Percentiles rank a stretch among this genome's conserved stretches.
Evolutionary conservation across 257 asterid genomes (phyloP).

Genomic region (Primulina huaijiensis): DNA sequence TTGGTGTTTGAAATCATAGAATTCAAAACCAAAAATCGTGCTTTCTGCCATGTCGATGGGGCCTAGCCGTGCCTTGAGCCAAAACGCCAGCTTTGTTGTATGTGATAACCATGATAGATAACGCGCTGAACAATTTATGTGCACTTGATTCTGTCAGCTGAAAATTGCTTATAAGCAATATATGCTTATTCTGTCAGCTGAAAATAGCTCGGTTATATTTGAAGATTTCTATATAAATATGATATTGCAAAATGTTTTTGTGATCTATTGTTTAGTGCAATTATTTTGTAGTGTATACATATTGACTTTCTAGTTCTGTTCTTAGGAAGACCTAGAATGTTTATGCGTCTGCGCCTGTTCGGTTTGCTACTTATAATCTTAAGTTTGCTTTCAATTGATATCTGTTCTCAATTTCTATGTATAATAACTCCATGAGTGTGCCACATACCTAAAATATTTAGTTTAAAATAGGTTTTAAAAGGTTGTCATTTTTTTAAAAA

Average conservation of each 20-base stretch:
- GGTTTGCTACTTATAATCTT: too few relatives aligned
- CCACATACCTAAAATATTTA: too few relatives aligned
- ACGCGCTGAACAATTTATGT: neutral
- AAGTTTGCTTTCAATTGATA: too few relatives aligned
- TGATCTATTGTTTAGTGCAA: neutral
- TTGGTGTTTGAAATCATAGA: neutral
- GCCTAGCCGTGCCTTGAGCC: neutral
- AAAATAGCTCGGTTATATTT: neutral
- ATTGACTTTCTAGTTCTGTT: neutral
- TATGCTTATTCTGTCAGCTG: neutral
- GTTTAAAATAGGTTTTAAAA: neutral
- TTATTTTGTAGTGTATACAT: neutral
- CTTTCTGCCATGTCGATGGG: neutral
- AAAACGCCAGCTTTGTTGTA: neutral
- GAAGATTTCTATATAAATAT: neutral
- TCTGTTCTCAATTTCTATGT: too few relatives aligned
- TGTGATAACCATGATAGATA: neutral
- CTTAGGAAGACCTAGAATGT: neutral
- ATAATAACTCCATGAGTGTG: too few relatives aligned
- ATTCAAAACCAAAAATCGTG: neutral
- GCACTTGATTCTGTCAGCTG: neutral
- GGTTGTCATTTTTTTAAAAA: neutral
- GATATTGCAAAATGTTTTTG: neutral
- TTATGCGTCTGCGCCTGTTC: too few relatives aligned
- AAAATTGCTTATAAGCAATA: neutral